phyloP scores from a whole-genome alignment of 2,329 filamentous ascomycete species.

The Botrytis byssoidea region DNA sequence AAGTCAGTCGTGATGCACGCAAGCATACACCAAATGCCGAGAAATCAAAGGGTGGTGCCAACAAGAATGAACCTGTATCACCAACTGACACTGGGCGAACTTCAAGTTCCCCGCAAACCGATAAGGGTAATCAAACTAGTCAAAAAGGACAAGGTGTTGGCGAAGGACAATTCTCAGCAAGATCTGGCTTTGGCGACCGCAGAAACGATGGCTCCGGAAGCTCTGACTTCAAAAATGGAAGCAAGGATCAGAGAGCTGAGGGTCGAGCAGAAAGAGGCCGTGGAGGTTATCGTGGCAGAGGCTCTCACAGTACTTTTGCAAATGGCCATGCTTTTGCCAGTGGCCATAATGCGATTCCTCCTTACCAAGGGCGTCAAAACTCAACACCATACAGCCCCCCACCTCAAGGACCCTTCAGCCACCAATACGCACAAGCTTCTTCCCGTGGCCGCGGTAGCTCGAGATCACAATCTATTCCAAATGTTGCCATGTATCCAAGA shows the following conservation, averaged over 20 bases:
- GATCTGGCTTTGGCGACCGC: constrained; percentile 33
- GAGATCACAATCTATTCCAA: constrained; percentile 62
- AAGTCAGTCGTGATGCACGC: constrained; percentile 30
- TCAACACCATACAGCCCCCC: constrained; percentile 40
- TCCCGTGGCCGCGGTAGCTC: constrained; percentile 49
- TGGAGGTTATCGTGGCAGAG: constrained; percentile 48
- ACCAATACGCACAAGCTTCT: constrained; percentile 37
- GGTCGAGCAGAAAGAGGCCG: constrained; percentile 44
- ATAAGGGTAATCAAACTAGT: constrained; percentile 33
- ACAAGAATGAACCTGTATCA: constrained; percentile 30
- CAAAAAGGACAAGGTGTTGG: constrained; percentile 24
- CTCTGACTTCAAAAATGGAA: constrained; percentile 31
- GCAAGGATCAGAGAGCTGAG: constrained; percentile 39
- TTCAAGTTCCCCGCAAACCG: constrained; percentile 37
- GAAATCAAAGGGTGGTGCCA: constrained; percentile 30
- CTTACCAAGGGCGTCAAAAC: constrained; percentile 35
- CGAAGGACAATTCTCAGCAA: constrained; percentile 33
- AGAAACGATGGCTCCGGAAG: constrained; percentile 34
- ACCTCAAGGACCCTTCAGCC: constrained; percentile 40
- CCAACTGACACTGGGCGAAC: constrained; percentile 37
- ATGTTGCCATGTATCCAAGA: constrained; percentile 50
- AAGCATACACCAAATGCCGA: constrained; percentile 33
- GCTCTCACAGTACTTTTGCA: constrained; percentile 39
- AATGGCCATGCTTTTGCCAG: constrained; percentile 43
- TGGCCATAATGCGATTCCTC: constrained; percentile 39